Evolutionary conservation across 2,329 filamentous ascomycete genomes (phyloP), one percentile per base, ranked within the genome.

Genomic region (Talaromyces funiculosus): DNA sequence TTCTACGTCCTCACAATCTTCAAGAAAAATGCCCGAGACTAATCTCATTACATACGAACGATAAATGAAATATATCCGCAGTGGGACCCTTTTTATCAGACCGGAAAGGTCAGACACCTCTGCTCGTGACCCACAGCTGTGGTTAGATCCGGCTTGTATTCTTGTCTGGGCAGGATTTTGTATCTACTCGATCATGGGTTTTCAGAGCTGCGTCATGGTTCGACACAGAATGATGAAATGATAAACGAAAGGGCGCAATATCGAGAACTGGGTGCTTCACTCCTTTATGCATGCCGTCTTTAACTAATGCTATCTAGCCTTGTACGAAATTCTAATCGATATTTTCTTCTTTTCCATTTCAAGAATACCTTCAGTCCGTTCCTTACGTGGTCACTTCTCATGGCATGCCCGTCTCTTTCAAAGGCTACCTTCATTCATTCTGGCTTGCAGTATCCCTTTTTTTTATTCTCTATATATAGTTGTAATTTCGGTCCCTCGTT

Each of bases 401-500:
- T 35, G 35, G 29, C 29, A 51, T 51, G 47, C 12, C 29, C 35
- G 9, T 51, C 10, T 29, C 22, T n/a, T 26, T 29, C 24, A 26
- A 29, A 47, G 43, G 4, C 35, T 6, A 54, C 51, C 7, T 40
- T 54, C 51, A 26, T 54, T 54, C 35, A 24, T 18, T 26, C 12
- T 12, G 33, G 31, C 51, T 40, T 38, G 16, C 18, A 3, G 18
- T 12, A 7, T 43, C 31, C 20, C 5, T 33, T 49, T 31, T 33
- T 22, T 20, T 42, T 42, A n/a, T 38, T 9, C 49, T 37, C n/a
- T 29, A n/a, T 47, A 47, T 26, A 22, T 20, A 10, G 10, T 49
- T 57, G 29, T 53, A 53, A 53, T 59, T 33, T 10, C 47, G 45
- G 40, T 55, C 35, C 18, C 49, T 54, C 49, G 42, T 43, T 53